Evolutionary conservation across 176 grass and related monocot genomes (phyloP).

Genomic region (Paspalum vaginatum): DNA sequence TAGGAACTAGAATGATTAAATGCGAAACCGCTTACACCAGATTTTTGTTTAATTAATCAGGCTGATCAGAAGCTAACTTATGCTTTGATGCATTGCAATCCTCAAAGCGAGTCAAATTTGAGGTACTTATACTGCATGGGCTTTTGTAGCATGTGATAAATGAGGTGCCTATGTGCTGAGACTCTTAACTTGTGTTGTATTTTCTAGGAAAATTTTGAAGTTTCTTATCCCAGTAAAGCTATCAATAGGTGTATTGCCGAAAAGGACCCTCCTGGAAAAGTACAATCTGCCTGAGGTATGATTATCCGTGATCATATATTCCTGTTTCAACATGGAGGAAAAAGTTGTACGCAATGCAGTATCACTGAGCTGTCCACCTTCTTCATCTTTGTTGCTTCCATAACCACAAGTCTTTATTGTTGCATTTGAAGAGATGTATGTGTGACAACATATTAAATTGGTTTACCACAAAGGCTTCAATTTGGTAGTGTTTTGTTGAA

Average conservation of each 20-base stretch:
- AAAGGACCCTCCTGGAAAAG: constrained; percentile 63
- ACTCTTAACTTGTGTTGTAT: constrained; percentile 41
- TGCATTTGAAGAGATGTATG: constrained; percentile 12
- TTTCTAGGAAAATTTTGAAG: constrained; percentile 89
- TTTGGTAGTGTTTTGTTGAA: background rate
- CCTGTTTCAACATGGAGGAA: too few relatives aligned
- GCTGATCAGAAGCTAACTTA: constrained; percentile 96
- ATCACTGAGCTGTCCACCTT: background rate
- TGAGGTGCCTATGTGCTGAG: background rate
- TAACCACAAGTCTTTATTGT: constrained; percentile 24
- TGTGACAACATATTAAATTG: constrained; percentile 1
- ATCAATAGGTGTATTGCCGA: constrained; percentile 86
- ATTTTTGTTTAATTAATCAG: constrained; percentile 56
- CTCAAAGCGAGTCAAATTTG: constrained; percentile 68
- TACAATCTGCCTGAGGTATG: constrained; percentile 88
- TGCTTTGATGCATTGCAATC: constrained; percentile 75
- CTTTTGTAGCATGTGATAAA: constrained; percentile 26
- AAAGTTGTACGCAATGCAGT: background rate
- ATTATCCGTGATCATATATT: too few relatives aligned
- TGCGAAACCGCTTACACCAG: constrained; percentile 27
- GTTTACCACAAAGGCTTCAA: background rate
- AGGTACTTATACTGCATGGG: constrained; percentile 54
- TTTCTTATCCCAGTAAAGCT: constrained; percentile 95
- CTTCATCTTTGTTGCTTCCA: background rate
- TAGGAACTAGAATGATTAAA: constrained; percentile 15